A percentile compares a stretch with the other conserved stretches of the same genome.
phyloP scores from a whole-genome alignment of 2,329 filamentous ascomycete species.

The Diaporthe amygdali region DNA sequence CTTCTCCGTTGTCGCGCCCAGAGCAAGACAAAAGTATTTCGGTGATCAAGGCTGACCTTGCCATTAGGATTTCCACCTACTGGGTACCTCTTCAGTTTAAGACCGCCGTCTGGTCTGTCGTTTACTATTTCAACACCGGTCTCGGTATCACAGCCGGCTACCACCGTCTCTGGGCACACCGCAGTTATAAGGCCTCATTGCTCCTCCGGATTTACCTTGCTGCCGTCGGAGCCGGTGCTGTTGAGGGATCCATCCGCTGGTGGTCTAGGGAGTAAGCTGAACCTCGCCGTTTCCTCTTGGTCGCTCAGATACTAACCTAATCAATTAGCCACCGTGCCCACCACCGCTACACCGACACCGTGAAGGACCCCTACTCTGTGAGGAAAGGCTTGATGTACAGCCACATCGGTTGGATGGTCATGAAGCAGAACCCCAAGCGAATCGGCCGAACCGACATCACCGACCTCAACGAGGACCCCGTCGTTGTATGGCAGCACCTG shows the following conservation, averaged over 20 bases:
- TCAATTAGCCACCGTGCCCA: conserved; percentile 73
- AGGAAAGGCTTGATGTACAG: conserved; percentile 87
- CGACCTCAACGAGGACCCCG: conserved; percentile 83
- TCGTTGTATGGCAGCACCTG: conserved; percentile 87
- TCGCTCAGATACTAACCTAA: background rate
- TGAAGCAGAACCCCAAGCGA: conserved; percentile 91
- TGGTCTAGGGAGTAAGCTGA: conserved; percentile 70
- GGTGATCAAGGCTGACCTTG: background rate
- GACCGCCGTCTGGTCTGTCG: conserved; percentile 74
- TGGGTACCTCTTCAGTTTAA: conserved; percentile 78
- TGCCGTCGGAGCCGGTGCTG: conserved; percentile 79
- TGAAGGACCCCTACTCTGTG: conserved; percentile 90
- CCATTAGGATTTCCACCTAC: conserved; percentile 62
- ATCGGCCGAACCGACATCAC: conserved; percentile 88
- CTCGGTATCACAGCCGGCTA: conserved; percentile 82
- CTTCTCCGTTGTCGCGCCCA: background rate
- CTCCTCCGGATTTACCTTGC: conserved; percentile 85
- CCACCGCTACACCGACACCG: conserved; percentile 90
- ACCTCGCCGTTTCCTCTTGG: no score
- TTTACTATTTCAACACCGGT: conserved; percentile 85
- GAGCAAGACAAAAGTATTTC: no score
- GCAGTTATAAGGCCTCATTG: conserved; percentile 77
- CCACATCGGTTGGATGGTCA: conserved; percentile 88
- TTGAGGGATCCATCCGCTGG: conserved; percentile 87
- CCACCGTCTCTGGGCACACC: conserved; percentile 86